These are phyloP conservation scores for Hypoxylon crocopeplum DNA, from an alignment of 495 filamentous ascomycete species.

Conservation along the genomic window DNA sequence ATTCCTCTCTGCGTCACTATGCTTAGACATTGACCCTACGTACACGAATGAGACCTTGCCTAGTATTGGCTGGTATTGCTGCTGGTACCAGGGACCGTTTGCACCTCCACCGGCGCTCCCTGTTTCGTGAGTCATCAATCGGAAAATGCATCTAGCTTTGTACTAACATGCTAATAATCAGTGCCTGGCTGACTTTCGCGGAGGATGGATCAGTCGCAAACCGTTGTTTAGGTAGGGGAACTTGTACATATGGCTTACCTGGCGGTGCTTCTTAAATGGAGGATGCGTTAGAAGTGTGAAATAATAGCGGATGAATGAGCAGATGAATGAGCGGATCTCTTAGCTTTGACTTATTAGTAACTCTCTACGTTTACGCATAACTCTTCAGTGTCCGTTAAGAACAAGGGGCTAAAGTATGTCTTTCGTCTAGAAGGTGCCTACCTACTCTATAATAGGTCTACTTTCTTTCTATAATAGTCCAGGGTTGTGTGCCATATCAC, in stretches of 20 bases:
- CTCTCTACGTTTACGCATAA: too few relatives aligned
- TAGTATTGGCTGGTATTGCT: constrained; percentile 28
- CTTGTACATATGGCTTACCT: constrained; percentile 11
- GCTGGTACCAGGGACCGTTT: constrained; percentile 34
- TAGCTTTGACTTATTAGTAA: too few relatives aligned
- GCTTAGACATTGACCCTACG: constrained; percentile 23
- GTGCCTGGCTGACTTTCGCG: constrained; percentile 31
- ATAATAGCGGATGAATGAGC: too few relatives aligned
- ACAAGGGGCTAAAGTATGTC: too few relatives aligned
- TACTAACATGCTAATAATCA: constrained; percentile 4
- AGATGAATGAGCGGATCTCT: too few relatives aligned
- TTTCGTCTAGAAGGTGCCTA: too few relatives aligned
- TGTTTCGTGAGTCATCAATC: constrained; percentile 20
- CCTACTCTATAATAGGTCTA: too few relatives aligned
- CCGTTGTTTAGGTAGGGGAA: constrained; percentile 22
- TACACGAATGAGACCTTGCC: constrained; percentile 31
- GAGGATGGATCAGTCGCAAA: constrained; percentile 31
- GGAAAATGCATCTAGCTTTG: not conserved
- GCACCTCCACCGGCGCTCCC: constrained; percentile 22
- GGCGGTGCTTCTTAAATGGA: not conserved
- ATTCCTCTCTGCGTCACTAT: constrained; percentile 12
- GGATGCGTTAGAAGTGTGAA: too few relatives aligned
- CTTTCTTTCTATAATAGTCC: too few relatives aligned
- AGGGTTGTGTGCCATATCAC: too few relatives aligned
- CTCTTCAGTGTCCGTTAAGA: too few relatives aligned